Evolutionary conservation across 2,329 filamentous ascomycete species (phyloP), one percentile per base, ranked within the genome.

Genomic region (Beauveria sp.): DNA sequence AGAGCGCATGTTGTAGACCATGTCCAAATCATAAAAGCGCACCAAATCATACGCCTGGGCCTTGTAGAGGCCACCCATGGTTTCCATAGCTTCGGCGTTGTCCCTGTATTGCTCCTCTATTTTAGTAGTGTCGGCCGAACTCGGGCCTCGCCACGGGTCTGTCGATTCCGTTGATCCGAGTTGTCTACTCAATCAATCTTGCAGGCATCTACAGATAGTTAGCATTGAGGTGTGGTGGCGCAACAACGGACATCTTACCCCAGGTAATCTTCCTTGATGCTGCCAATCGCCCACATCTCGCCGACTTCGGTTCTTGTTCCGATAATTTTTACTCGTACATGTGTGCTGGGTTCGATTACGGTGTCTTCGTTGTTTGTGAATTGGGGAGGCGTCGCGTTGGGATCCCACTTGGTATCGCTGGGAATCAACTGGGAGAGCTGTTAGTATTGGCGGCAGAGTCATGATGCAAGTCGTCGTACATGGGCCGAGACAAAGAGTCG

Each of bases 281-380:
- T 98, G 63, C 93, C 95, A 74, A 99, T 96, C 43, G 93, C 95
- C 82, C 90, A 97, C 84, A 99, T 96, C 73, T 91, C 89, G 65
- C 91, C 91, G 57, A 98, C 91, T 73, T 98, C 95, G 66, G 90
- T 93, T 75, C 96, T 86, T 56, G 93, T 90, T 75, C 95, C 95
- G 68, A 97, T 91, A 65, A 99, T 88, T 78, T 97, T 97, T 66
- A 98, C 86, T 52, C 95, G 90, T 65, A 99, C 86, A 69, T 96
- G 93, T 18, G 93, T 96, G 53, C 92, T 91, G 63, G 92, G 91
- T 76, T 98, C 93, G 70, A 99, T 96, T 42, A 92, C 88, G 66
- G 93, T 91, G 66, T 96, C 95, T 65, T 90, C 91, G 70, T 96
- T 93, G 74, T 99, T 93, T 45, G 93, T 96, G 75, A 92, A 99